These are phyloP conservation scores for Dalechampia spathulata DNA, from an alignment of 441 rosid species.

Conservation along the genomic window DNA sequence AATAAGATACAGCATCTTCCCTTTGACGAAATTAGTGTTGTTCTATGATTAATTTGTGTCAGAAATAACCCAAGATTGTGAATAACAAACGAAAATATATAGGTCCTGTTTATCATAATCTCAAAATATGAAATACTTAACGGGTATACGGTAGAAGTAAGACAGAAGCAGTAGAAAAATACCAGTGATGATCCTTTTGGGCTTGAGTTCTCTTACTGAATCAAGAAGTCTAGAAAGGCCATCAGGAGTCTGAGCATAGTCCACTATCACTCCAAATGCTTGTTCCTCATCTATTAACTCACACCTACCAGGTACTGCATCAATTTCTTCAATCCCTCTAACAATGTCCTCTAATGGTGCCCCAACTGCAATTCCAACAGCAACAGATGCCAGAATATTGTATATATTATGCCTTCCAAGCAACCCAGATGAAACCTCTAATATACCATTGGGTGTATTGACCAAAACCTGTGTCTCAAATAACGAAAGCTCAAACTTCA, in stretches of 20 bases:
- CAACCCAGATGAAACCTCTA: constrained; percentile 89
- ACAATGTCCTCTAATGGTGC: constrained; percentile 88
- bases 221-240: constrained; percentile 82
- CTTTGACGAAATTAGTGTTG: neutral
- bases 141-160: neutral
- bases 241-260: constrained; percentile 74
- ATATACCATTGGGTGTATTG: constrained; percentile 74
- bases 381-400: constrained; percentile 86
- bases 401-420: constrained; percentile 80
- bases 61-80: neutral
- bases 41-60: neutral
- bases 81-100: neutral
- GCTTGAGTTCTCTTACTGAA: constrained; percentile 78
- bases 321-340: constrained; percentile 89
- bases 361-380: constrained; percentile 92
- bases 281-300: constrained; percentile 93
- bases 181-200: constrained; percentile 89
- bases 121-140: neutral
- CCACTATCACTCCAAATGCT: constrained; percentile 93
- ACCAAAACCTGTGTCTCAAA: constrained; percentile 91
- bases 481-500: constrained; percentile 77
- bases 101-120: neutral
- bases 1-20: neutral
- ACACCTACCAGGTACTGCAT: constrained; percentile 93
- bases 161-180: constrained; percentile 15